Evolutionary conservation across 208 protist species (phyloP).

Genomic region (Crithidia brevicula): DNA sequence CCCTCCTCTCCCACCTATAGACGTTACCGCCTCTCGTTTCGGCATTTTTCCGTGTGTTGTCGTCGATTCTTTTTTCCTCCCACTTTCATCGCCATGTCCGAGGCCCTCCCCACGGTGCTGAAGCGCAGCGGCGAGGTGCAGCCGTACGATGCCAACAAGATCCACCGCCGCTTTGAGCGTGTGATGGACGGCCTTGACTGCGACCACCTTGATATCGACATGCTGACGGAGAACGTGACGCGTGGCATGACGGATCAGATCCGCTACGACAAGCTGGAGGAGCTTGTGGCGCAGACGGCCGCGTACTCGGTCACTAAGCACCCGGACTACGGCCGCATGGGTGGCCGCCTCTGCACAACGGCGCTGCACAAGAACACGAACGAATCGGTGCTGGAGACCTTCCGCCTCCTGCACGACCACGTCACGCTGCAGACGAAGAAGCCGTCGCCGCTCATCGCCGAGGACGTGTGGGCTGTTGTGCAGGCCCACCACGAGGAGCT

Average conservation of each 20-base stretch:
- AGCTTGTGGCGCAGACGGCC: slow-evolving; percentile 96
- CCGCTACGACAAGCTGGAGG: slow-evolving; percentile 92
- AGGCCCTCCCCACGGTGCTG: slow-evolving; percentile 34
- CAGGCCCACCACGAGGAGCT: slow-evolving; percentile 81
- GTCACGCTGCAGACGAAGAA: slow-evolving; percentile 78
- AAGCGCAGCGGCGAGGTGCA: slow-evolving; percentile 76
- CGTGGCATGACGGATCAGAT: slow-evolving; percentile 91
- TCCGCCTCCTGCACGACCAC: slow-evolving; percentile 93
- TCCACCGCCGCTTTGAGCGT: slow-evolving; percentile 55
- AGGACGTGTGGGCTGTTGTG: slow-evolving; percentile 93
- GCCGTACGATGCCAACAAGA: slow-evolving; percentile 60
- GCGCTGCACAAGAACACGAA: slow-evolving; percentile 98
- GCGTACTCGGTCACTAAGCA: slow-evolving; percentile 97
- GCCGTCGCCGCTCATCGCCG: slow-evolving; percentile 92
- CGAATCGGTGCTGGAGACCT: slow-evolving; percentile 88
- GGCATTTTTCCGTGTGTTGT: not conserved
- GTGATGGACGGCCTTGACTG: slow-evolving; percentile 55
- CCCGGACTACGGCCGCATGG: slow-evolving; percentile 98
- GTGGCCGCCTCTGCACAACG: slow-evolving; percentile 96
- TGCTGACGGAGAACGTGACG: slow-evolving; percentile 89
- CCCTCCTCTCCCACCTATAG: too few species aligned
- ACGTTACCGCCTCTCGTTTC: not conserved
- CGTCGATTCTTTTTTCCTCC: not conserved
- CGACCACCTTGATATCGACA: slow-evolving; percentile 66
- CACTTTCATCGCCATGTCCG: slow-evolving; percentile 18